Evolutionary conservation across 1,284 basidiomycete genomes (phyloP).

Genomic region (Apiotrichum gamsii): DNA sequence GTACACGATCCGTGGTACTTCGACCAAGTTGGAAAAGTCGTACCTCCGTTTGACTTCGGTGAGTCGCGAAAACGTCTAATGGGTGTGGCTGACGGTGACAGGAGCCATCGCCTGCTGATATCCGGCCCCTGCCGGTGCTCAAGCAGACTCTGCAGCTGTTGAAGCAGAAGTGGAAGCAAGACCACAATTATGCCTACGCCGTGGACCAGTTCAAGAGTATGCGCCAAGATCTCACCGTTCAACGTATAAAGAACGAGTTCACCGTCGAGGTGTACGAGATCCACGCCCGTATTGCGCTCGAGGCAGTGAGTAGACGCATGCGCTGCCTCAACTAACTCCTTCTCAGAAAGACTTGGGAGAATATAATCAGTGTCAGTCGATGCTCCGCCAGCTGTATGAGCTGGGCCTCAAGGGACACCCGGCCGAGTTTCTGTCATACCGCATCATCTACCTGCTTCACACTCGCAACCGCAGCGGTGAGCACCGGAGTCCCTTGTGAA

Average conservation of each 20-base stretch:
- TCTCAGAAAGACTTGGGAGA: conserved; percentile 89
- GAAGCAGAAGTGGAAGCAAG: conserved; percentile 81
- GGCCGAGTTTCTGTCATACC: conserved; percentile 95
- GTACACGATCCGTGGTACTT: conserved; percentile 89
- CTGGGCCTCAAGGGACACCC: conserved; percentile 82
- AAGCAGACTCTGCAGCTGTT: conserved; percentile 79
- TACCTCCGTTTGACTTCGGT: conserved; percentile 92
- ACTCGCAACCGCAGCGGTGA: conserved; percentile 87
- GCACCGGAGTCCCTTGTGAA: not conserved
- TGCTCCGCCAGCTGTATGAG: conserved; percentile 84
- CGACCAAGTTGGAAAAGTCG: conserved; percentile 83
- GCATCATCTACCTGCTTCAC: conserved; percentile 91
- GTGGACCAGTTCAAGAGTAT: conserved; percentile 98
- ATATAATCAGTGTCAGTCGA: conserved; percentile 96
- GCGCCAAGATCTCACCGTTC: conserved; percentile 97
- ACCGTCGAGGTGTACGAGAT: conserved; percentile 97
- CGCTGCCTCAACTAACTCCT: conserved; percentile 5
- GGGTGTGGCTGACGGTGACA: conserved; percentile 35
- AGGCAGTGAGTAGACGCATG: conserved; percentile 61
- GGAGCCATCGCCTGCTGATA: conserved; percentile 92
- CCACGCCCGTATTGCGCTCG: conserved; percentile 92
- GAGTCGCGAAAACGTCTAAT: conserved; percentile 33
- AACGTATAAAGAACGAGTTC: conserved; percentile 98
- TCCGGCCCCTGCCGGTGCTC: conserved; percentile 80
- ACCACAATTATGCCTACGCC: conserved; percentile 78